phyloP scores from a whole-genome alignment of 352 stramenopile species.

The Phytopythium chamaehyphon region DNA sequence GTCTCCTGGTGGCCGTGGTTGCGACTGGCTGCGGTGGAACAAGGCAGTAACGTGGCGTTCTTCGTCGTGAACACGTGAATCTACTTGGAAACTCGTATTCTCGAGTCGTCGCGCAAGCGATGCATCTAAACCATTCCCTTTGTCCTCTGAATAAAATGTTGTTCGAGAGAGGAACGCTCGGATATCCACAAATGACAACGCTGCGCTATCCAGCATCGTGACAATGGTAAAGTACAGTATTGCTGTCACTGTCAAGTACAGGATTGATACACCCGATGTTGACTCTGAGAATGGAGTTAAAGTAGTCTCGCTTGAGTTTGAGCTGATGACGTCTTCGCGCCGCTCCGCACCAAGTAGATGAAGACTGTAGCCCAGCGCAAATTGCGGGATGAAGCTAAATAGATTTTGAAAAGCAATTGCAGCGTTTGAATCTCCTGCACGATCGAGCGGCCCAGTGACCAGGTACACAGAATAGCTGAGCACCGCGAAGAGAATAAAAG shows the following conservation, averaged over 20 bases:
- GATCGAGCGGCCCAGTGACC: conserved; percentile 1
- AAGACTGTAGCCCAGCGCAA: conserved; percentile 16
- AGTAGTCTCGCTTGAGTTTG: background rate
- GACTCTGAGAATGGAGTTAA: conserved; percentile 11
- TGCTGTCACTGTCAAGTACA: conserved; percentile 39
- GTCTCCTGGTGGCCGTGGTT: background rate
- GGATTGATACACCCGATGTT: conserved; percentile 13
- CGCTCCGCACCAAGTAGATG: conserved; percentile 8
- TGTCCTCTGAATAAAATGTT: background rate
- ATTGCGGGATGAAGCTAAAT: conserved; percentile 21
- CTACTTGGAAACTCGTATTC: background rate
- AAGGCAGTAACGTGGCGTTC: background rate
- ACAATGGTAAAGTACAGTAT: conserved; percentile 41
- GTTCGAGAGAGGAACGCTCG: background rate
- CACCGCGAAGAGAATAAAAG: conserved; percentile 11
- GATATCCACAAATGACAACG: background rate
- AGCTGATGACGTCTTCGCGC: background rate
- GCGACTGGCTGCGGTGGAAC: background rate
- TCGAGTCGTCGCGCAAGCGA: background rate
- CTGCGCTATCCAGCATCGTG: conserved; percentile 27
- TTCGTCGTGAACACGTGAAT: conserved; percentile 3
- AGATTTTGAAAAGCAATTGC: conserved; percentile 11
- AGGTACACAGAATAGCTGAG: conserved; percentile 14
- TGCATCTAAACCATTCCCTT: background rate
- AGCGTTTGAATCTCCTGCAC: background rate